Evolutionary conservation across 108 stramenopile species (phyloP), one percentile per base, ranked within the genome.

Genomic region (Cyclotella sp.): DNA sequence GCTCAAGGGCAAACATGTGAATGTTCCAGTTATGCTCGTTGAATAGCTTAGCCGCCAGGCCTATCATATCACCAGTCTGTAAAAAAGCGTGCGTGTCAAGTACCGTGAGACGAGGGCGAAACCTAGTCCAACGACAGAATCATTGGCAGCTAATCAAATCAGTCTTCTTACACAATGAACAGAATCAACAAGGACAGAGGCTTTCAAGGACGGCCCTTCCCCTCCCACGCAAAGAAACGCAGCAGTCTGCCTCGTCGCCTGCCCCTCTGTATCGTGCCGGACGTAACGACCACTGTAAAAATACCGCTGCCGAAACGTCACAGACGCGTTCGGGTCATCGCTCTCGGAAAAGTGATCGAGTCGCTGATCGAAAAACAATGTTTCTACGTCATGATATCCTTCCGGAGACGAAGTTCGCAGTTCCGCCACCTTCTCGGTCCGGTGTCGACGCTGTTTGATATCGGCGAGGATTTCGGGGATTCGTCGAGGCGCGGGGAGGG

Each of bases 161-260:
- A 34, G 34, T 16, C 6, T 7, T 19, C 49, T 51, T 51, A 51
- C 49, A 63, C 96, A 97, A 72, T 97, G 96, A n/a, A 87, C 91
- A 34, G 88, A 89, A 70, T 91, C 85, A 13, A 88, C 55, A 27
- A 97, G 72, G 13, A 94, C 96, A 21, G 84, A 83, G 45, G 79
- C 63, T 62, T 81, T 75, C 39, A 96, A 72, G 9, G 88, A 83
- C 7, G 96, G 96, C 3, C 96, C 96, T 78, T 96, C 96, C 6
- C 96, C 93, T 21, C 96, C 96, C 5, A 94, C 89, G 69, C 96
- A 96, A 19, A 96, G 72, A 69, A 96, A 90, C 28, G 85, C 81
- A 30, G 84, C 58, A 26, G 78, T 63, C 19, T 45, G 30, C 34
- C 51, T 60, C 21, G 39, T 69, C 53, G 65, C 13, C n/a, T 73